phyloP scores from a whole-genome alignment of 306 rosid species.

The Cucumis hystrix region DNA sequence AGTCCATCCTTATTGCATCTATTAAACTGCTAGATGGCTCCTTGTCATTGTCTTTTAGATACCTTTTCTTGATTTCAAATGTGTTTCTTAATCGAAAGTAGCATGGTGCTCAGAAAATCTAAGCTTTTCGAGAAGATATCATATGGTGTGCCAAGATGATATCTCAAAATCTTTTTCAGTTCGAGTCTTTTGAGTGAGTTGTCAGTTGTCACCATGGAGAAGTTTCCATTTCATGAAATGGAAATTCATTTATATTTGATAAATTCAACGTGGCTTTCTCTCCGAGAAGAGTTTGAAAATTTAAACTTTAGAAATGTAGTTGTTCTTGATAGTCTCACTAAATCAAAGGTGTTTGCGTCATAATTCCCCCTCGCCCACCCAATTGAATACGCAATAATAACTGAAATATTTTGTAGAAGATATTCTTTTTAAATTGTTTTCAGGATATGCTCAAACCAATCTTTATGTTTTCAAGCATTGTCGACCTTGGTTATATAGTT shows the following conservation, averaged over 20 bases:
- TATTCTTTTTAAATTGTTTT: neutral
- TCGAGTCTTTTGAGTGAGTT: neutral
- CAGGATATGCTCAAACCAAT: neutral
- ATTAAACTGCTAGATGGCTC: neutral
- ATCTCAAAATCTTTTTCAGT: neutral
- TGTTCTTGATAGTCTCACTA: neutral
- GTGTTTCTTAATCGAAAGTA: neutral
- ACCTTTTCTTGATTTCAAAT: neutral
- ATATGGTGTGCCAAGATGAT: neutral
- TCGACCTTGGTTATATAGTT: neutral
- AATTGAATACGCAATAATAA: too few species aligned
- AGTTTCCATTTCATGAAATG: neutral
- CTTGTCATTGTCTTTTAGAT: neutral
- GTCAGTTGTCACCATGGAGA: neutral
- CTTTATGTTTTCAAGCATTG: neutral
- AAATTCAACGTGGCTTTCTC: neutral
- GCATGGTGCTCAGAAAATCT: neutral
- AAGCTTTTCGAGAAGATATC: neutral
- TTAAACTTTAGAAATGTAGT: neutral
- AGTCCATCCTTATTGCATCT: neutral
- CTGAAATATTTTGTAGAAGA: neutral
- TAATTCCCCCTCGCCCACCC: neutral
- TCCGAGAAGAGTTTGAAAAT: neutral
- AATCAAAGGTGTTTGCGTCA: neutral
- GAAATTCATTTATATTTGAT: neutral